These are phyloP conservation scores for Auriscalpium microsporum DNA, from an alignment of 768 basidiomycete genomes.

Conservation along the genomic window DNA sequence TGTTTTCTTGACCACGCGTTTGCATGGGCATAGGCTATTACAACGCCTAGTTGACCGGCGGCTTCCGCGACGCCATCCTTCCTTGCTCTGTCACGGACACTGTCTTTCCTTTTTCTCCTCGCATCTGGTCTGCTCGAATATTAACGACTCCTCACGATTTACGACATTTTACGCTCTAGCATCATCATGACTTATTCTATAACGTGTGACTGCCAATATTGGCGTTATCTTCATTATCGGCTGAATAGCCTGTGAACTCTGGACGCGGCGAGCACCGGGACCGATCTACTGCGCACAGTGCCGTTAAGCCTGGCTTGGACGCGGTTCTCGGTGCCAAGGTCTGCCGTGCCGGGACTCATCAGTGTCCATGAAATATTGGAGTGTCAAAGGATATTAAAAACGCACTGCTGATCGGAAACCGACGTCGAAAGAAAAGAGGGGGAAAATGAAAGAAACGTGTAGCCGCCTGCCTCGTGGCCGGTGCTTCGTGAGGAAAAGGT, in stretches of 20 bases:
- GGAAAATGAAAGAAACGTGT: constrained; percentile 18
- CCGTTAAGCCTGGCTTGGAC: too few species aligned
- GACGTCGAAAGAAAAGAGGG: constrained; percentile 14
- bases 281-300: too few species aligned
- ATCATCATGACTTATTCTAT: constrained; percentile 8
- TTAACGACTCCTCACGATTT: constrained; percentile 23
- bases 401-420: constrained; percentile 14
- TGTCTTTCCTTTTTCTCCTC: constrained; percentile 23
- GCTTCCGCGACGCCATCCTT: constrained; percentile 4
- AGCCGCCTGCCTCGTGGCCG: constrained; percentile 11
- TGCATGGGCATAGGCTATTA: constrained; percentile 27
- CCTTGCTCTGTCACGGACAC: constrained; percentile 20
- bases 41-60: constrained; percentile 34
- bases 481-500: constrained; percentile 2
- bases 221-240: constrained; percentile 1
- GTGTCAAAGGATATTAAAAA: constrained; percentile 7
- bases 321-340: background rate
- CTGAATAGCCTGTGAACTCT: constrained; percentile 7
- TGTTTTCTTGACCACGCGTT: constrained; percentile 8
- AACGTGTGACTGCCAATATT: background rate
- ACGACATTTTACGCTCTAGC: constrained; percentile 13
- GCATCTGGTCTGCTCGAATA: constrained; percentile 21
- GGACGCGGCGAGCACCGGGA: background rate
- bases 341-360: background rate
- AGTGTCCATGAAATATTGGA: too few species aligned